Evolutionary conservation across 768 basidiomycete genomes (phyloP), one percentile per base, ranked within the genome.

Genomic region (Mycena vitilis): DNA sequence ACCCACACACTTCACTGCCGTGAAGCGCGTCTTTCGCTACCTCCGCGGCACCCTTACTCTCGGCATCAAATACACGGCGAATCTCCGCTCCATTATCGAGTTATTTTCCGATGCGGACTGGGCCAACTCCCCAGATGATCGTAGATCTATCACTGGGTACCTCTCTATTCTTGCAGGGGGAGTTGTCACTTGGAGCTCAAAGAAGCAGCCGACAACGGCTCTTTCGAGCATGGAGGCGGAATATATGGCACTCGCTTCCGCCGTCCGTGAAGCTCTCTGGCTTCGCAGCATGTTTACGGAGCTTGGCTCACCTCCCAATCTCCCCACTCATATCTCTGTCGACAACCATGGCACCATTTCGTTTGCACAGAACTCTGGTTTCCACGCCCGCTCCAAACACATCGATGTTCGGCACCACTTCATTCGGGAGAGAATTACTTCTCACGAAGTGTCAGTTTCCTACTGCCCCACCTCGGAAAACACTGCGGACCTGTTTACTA

Each of bases 141-240:
- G 59, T 47, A 60, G 59, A 49, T 60, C 59, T 30, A 25, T 60
- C 59, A 60, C 59, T 13, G 59, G 59, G 20, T 60, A 60, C 59
- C 59, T 56, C 54, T 56, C 54, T 20, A 40, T 23, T 2, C 53
- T 54, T 54, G 30, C 53, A 54, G 53, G 53, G 53, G 53, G 51
- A 54, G 53, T 54, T n/a, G 53, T 58, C 18, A 58, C 56, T 42
- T 58, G 56, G 42, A 58, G 56, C 44, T 58, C 56, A 12, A 58
- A 58, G 42, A 58, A 58, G 40, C 56, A 58, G 45, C 56, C 56
- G 12, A 58, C 56, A 11, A 58, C 56, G 4, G 56, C 56, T 8
- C 56, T 58, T 18, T 44, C 40, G 18, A 59, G 42, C 57, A 59
- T 57, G 42, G 56, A 57, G 44, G 56, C 56, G 23, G 56, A 57